phyloP scores from a whole-genome alignment of 78 protist species.

The Bodo saltans region DNA sequence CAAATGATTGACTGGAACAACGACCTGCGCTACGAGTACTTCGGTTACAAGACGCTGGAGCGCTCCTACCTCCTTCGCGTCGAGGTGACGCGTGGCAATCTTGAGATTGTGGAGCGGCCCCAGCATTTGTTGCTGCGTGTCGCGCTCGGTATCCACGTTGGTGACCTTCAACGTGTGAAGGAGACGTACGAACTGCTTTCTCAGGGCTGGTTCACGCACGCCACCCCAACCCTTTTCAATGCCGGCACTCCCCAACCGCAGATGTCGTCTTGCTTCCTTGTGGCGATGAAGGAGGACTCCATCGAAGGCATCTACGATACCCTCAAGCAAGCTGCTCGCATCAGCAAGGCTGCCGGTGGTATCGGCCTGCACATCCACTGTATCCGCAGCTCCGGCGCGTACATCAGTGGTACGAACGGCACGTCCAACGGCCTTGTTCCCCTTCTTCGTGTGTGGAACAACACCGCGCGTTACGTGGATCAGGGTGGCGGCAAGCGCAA shows the following conservation, averaged over 20 bases:
- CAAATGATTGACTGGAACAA: constrained; percentile 71
- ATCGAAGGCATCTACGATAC: constrained; percentile 95
- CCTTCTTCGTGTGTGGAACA: constrained; percentile 95
- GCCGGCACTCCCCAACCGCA: constrained; percentile 94
- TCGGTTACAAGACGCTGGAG: constrained; percentile 92
- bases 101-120: constrained; percentile 88
- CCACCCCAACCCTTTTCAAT: constrained; percentile 97
- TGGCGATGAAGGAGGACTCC: constrained; percentile 85
- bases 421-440: constrained; percentile 93
- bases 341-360: constrained; percentile 94
- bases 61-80: constrained; percentile 72
- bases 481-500: constrained; percentile 96
- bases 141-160: constrained; percentile 86
- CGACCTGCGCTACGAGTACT: constrained; percentile 88
- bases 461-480: constrained; percentile 93
- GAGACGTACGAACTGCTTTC: constrained; percentile 83
- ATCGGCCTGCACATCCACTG: constrained; percentile 85
- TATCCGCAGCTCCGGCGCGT: constrained; percentile 72
- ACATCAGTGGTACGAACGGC: constrained; percentile 91
- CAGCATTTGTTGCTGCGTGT: constrained; percentile 98
- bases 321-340: constrained; percentile 83
- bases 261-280: constrained; percentile 91
- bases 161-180: constrained; percentile 64
- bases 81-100: constrained; percentile 25
- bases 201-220: constrained; percentile 80